Evolutionary conservation across 345 rosid species (phyloP), one percentile per base, ranked within the genome.

Genomic region (Lagerstroemia speciosa): DNA sequence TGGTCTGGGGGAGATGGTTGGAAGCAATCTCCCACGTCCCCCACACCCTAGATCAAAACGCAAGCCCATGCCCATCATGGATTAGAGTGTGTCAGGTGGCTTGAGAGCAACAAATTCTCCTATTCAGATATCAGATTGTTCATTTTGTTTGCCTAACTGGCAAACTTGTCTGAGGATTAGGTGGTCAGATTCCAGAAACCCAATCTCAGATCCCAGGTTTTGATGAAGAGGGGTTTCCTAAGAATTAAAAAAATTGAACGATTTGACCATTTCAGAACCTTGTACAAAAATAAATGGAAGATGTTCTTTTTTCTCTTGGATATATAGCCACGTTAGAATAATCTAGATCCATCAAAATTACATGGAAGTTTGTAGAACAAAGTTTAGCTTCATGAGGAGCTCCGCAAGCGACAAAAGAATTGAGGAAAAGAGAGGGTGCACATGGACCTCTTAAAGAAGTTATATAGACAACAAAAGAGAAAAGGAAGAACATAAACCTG

Each of bases 401-500:
- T n/a, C 53, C 24, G n/a, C n/a, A 41, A 41, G 16, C 9, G 46
- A 14, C 9, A 41, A 41, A 16, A 2, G 2, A 16, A 41, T 19
- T 6, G 6, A 2, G 26, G 24, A 48, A 48, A 22, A 48, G n/a
- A 6, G n/a, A 19, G 55, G n/a, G 55, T 8, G 8, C 5, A 8
- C 55, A 48, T 19, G 26, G 14, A 48, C 20, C n/a, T 48, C 19
- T 20, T 48, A 48, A 48, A 48, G 20, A 2, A 48, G 20, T 19
- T 19, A 48, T 48, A 48, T 19, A 9, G 17, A 19, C 26, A 48
- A 48, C 6, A 6, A 48, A 19, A 5, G 20, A 19, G 48, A 8
- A 30, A 3, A 17, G 8, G 36, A 30, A 55, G 52, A 16, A 33
- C 30, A 1, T 64, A 55, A 3, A 85, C 89, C 81, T 76, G 87